Evolutionary conservation across 2,329 filamentous ascomycete species (phyloP), one percentile per base, ranked within the genome.

Genomic region (Ophiostoma angusticollis): DNA sequence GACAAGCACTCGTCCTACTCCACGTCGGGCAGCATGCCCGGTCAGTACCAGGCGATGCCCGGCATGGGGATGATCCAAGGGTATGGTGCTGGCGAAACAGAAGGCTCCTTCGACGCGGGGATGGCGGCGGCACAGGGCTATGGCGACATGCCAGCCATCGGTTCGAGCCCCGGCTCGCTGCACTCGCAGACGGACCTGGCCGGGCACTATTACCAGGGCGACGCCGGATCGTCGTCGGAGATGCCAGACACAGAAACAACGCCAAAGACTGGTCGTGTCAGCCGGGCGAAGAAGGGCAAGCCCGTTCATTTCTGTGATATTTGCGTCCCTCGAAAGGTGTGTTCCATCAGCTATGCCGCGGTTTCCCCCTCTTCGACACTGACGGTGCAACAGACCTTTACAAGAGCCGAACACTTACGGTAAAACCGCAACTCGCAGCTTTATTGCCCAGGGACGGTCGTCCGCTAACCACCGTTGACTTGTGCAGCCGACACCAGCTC

Each of bases 401-500:
- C 28, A 5, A 34, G 42, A 32, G 31, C 37, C 17, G 44, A 47
- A 28, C 33, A 44, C 39, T 42, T 37, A 44, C 55, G 59, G 48
- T 57, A 31, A 34, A 29, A 24, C 34, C 19, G 12, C 29, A 31
- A 12, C n/a, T n/a, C n/a, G n/a, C n/a, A 14, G 16, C 14, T 4
- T 14, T 9, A 4, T 22, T 5, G 12, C 6, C 6, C 23, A 5
- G 16, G 11, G 7, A 27, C 11, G 12, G 5, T 21, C 17, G 3
- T 31, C 17, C 9, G 13, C 37, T 39, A 21, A 40, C 34, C 17
- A n/a, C 17, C 16, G 17, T n/a, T 11, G 32, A 19, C 13, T 22
- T 25, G 5, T 19, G 4, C n/a, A 46, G 45, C 22, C 45, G 45
- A 5, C 45, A 47, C 27, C 43, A 78, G 52, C 63, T 45, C 16